These are phyloP conservation scores for Pythium utonaiense DNA, from an alignment of 352 stramenopile genomes.

Conservation along the genomic window DNA sequence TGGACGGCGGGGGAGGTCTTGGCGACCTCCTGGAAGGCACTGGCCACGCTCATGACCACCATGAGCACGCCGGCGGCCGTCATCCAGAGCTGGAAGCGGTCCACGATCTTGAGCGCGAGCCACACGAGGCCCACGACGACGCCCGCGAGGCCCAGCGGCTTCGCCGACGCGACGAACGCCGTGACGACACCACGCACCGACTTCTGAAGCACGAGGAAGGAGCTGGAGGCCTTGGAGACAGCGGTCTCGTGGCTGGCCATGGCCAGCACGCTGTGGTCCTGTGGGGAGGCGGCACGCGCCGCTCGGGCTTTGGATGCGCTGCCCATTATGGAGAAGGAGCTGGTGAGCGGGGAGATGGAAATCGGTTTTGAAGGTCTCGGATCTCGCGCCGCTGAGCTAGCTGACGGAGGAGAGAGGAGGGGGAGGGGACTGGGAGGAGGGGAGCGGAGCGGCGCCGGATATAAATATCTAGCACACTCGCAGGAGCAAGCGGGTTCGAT, in stretches of 20 bases:
- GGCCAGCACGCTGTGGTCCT: constrained; percentile 8
- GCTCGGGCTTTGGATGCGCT: constrained; percentile 16
- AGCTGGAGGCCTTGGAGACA: constrained; percentile 4
- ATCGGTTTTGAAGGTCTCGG: not conserved
- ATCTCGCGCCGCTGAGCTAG: not conserved
- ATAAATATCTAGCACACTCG: constrained; percentile 1
- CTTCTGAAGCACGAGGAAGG: constrained; percentile 19
- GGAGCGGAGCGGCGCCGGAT: not conserved
- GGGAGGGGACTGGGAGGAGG: not conserved
- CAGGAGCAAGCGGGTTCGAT: not conserved
- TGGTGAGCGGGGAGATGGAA: not conserved
- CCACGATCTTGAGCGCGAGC: constrained; percentile 44
- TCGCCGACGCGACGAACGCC: constrained; percentile 26
- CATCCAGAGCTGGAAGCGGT: constrained; percentile 67
- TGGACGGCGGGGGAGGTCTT: constrained; percentile 42
- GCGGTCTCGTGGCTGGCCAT: constrained; percentile 15
- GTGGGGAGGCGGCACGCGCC: constrained; percentile 7
- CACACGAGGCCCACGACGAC: constrained; percentile 41
- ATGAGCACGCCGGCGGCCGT: constrained; percentile 54
- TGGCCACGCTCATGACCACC: constrained; percentile 56
- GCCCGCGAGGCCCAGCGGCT: constrained; percentile 25
- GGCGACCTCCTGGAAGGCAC: constrained; percentile 59
- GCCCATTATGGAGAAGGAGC: constrained; percentile 6
- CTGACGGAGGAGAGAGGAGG: not conserved
- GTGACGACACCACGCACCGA: constrained; percentile 22